Percentiles rank a stretch among this genome's conserved stretches.
Conservation (phyloP, 1,284 basidiomycete species). For the Trametes polyzona region DNA sequence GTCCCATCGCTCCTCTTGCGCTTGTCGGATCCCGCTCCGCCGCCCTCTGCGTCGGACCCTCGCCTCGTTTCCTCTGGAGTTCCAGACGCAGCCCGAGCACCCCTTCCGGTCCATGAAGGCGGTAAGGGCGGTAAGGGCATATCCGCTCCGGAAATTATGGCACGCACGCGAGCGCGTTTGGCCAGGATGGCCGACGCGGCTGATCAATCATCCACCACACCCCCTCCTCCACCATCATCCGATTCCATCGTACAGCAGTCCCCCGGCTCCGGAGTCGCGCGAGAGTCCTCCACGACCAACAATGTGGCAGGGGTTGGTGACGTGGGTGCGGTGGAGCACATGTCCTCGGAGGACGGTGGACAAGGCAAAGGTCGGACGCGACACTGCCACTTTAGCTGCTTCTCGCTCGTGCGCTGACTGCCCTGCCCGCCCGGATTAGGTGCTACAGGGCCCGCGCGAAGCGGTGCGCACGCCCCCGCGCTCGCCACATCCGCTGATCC, state of each 20-base stretch:
- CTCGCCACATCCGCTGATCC: constrained; percentile 16
- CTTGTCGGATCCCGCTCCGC: constrained; percentile 25
- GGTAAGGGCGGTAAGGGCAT: constrained; percentile 22
- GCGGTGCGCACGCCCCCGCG: constrained; percentile 7
- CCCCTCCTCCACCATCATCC: not conserved
- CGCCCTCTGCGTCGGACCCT: constrained; percentile 1
- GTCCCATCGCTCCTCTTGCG: constrained; percentile 29
- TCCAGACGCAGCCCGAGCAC: constrained; percentile 13
- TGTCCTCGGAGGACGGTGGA: constrained; percentile 18
- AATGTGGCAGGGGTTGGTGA: constrained; percentile 1
- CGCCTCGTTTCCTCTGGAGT: constrained; percentile 1
- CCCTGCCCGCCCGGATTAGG: not conserved
- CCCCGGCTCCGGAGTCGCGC: constrained; percentile 14
- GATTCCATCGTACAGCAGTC: no score
- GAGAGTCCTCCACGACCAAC: not conserved
- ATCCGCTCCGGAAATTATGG: constrained; percentile 40
- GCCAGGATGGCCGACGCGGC: constrained; percentile 20
- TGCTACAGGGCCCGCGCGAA: constrained; percentile 9
- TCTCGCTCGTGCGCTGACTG: constrained; percentile 13
- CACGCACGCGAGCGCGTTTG: constrained; percentile 35
- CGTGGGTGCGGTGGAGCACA: constrained; percentile 18
- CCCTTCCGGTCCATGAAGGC: constrained; percentile 10
- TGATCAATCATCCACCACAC: constrained; percentile 5
- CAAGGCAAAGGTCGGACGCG: constrained; percentile 6
- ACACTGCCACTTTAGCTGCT: constrained; percentile 18